Percentiles rank a stretch among this genome's conserved stretches.
Conservation (phyloP, 2,329 filamentous ascomycete species). For the Venturiaceae sp. region DNA sequence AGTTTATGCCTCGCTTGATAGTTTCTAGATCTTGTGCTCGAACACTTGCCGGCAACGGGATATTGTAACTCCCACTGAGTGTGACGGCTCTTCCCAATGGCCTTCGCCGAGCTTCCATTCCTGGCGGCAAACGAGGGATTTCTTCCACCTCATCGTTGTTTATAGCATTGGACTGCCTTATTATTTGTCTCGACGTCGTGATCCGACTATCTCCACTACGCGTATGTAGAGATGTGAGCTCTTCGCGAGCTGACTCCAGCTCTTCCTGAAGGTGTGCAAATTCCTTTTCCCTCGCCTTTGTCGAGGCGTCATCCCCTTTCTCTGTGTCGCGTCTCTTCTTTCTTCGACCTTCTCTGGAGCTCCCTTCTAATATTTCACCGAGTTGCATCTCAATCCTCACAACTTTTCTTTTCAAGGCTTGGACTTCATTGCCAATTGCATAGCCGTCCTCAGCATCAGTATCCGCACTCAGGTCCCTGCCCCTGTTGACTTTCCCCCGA, state of each 20-base stretch:
- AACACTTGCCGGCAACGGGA: background rate
- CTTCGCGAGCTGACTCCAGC: background rate
- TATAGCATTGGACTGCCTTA: background rate
- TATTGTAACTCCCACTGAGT: background rate
- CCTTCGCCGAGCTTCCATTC: background rate
- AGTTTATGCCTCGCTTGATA: constrained; percentile 3
- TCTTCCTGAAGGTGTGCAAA: background rate
- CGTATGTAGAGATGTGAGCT: background rate
- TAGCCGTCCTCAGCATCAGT: background rate
- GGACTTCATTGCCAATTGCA: constrained; percentile 1
- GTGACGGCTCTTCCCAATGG: background rate
- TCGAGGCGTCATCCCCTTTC: background rate
- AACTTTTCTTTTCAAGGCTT: constrained; percentile 2
- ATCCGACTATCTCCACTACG: background rate
- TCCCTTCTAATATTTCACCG: background rate
- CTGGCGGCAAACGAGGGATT: background rate
- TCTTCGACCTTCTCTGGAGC: background rate
- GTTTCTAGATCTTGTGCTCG: background rate
- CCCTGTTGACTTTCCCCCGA: background rate
- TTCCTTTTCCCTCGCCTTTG: background rate
- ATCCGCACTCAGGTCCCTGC: background rate
- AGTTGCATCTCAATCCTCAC: background rate
- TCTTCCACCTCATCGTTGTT: background rate
- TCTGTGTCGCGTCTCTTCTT: background rate
- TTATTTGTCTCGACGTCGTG: background rate